Evolutionary conservation across 495 filamentous ascomycete genomes (phyloP).

Genomic region (Umbilicaria muhlenbergii): DNA sequence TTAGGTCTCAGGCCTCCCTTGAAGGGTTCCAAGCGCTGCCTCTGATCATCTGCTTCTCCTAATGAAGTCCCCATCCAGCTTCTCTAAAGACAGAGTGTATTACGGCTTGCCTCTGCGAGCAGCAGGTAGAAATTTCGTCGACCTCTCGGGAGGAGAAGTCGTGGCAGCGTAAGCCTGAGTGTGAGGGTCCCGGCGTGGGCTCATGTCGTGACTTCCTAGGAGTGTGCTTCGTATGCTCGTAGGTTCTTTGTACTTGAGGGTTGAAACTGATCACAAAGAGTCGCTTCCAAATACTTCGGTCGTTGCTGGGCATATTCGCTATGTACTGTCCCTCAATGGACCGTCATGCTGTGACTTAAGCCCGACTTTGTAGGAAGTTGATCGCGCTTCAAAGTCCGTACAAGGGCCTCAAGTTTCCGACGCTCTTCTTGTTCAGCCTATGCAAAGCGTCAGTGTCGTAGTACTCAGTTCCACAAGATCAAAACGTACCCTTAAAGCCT

Average conservation of each 20-base stretch:
- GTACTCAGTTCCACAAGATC: conserved; percentile 4
- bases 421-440: conserved; percentile 63
- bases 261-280: conserved; percentile 8
- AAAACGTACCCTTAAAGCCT: conserved; percentile 46
- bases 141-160: too few species aligned
- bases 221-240: neutral
- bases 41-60: too few species aligned
- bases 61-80: too few species aligned
- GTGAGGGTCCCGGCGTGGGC: too few species aligned
- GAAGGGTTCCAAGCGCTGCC: too few species aligned
- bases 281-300: neutral
- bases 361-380: conserved; percentile 35
- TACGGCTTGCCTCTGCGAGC: too few species aligned
- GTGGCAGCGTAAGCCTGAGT: too few species aligned
- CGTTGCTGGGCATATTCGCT: neutral
- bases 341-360: conserved; percentile 32
- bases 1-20: too few species aligned
- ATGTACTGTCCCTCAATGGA: conserved; percentile 24
- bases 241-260: conserved; percentile 9
- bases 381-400: conserved; percentile 40
- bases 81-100: too few species aligned
- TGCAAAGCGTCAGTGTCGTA: conserved; percentile 3
- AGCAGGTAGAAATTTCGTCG: too few species aligned
- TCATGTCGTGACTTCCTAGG: too few species aligned
- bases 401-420: conserved; percentile 42